Percentiles rank a stretch among this genome's conserved stretches.
Evolutionary conservation across 75 land plant genomes (phyloP).

Genomic region (Pseudotsuga menziesii): DNA sequence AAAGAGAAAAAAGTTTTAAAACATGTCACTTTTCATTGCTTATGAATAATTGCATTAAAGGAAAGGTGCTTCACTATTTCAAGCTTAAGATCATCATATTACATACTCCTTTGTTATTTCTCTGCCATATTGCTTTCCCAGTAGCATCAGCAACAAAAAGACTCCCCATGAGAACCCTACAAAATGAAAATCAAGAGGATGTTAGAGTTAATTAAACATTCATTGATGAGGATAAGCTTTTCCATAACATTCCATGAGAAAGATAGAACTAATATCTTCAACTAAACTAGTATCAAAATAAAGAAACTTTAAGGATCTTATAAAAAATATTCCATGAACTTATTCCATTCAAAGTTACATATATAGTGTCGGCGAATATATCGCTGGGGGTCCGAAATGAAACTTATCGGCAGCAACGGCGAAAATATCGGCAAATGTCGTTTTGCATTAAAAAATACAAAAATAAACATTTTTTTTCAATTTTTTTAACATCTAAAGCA

Average conservation of each 20-base stretch:
- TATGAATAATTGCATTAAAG: neutral
- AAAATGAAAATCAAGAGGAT: neutral
- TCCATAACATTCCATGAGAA: neutral
- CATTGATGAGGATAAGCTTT: neutral
- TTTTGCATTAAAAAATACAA: too few relatives aligned
- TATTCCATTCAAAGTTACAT: too few relatives aligned
- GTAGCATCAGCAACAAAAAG: conserved; percentile 6
- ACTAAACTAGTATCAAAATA: neutral
- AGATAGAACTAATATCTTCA: neutral
- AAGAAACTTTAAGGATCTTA: too few relatives aligned
- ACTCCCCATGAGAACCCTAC: conserved; percentile 5
- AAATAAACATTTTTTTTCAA: too few relatives aligned
- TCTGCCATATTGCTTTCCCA: conserved; percentile 7
- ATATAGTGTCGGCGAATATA: too few relatives aligned
- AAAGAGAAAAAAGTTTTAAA: neutral
- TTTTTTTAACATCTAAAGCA: too few relatives aligned
- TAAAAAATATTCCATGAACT: too few relatives aligned
- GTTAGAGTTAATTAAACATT: neutral
- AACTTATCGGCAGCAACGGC: too few relatives aligned
- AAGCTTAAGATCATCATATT: neutral
- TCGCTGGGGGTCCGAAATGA: too few relatives aligned
- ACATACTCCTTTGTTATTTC: conserved; percentile 6
- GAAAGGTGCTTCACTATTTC: neutral
- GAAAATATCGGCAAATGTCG: too few relatives aligned
- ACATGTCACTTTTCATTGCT: neutral